Evolutionary conservation across 805 yeast genomes (phyloP), one percentile per base, ranked within the genome.

Genomic region (Candida sonorensis): DNA sequence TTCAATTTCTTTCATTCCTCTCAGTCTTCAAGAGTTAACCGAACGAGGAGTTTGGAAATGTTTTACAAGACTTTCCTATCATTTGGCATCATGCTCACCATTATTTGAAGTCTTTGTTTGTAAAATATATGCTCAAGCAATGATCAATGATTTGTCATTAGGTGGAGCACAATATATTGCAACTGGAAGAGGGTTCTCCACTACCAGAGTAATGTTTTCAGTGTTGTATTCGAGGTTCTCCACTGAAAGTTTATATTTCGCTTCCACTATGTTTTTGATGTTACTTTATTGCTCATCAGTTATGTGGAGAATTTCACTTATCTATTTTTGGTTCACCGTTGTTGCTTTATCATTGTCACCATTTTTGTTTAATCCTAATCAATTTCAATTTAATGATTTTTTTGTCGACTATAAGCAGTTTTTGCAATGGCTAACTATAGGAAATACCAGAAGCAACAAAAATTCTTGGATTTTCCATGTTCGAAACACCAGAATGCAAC

Each of bases 181-280:
- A 8, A 86, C 97, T 2, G 97, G 97, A 2, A 66, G 97, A 59
- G 95, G 95, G 1, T 83, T 88, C 64, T 95, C 97, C 2, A 85
- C 86, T 14, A 71, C 87, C 3, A 71, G 97, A 47, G 59, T 75
- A 17, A 75, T 84, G 5, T 90, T 90, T 55, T 61, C 78, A 12
- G 65, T 67, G 3, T 61, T 90, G 19, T 90, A 81, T 55, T 73
- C 94, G 0, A 71, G 81, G 23, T 90, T 84, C 63, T 81, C 88
- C 1, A 63, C 70, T 4, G 69, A 77, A 5, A 81, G 95, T 1
- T 79, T 88, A 23, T 85, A 86, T 55, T 60, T 80, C 5, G 97
- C 54, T 97, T 0, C 62, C 81, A 0, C 71, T 81, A 31, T 62
- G 84, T 66, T 81, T 42, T 53, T 86, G 43, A 72, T 81, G 66